These are phyloP conservation scores for Spathaspora boniae DNA, from an alignment of 805 yeast genomes.

Conservation along the genomic window DNA sequence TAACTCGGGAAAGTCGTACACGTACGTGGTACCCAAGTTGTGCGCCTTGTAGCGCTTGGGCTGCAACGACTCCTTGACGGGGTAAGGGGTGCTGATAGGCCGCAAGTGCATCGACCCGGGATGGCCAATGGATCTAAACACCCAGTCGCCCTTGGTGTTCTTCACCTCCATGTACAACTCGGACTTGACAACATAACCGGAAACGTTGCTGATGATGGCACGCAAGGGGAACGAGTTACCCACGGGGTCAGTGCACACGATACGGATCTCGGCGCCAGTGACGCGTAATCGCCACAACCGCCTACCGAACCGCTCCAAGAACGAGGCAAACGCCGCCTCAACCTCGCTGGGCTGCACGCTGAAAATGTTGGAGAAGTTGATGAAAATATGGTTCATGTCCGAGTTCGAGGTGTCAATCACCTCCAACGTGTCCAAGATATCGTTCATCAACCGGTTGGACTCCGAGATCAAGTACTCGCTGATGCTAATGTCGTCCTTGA, in stretches of 20 bases:
- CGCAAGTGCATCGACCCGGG: slow-evolving; percentile 98
- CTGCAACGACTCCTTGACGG: slow-evolving; percentile 96
- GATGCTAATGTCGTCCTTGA: slow-evolving; percentile 88
- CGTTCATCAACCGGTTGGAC: slow-evolving; percentile 93
- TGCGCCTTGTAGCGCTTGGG: slow-evolving; percentile 99
- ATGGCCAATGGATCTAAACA: slow-evolving; percentile 89
- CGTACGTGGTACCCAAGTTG: slow-evolving; percentile 96
- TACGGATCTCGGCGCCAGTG: slow-evolving; percentile 96
- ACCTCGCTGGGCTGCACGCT: slow-evolving; percentile 93
- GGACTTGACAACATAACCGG: slow-evolving; percentile 95
- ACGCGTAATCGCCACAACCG: slow-evolving; percentile 95
- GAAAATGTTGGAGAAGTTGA: slow-evolving; percentile 94
- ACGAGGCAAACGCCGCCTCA: slow-evolving; percentile 96
- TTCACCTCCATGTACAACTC: slow-evolving; percentile 93
- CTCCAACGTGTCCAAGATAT: slow-evolving; percentile 91
- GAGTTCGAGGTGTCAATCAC: slow-evolving; percentile 92
- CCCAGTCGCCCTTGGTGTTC: slow-evolving; percentile 93
- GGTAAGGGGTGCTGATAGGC: slow-evolving; percentile 92
- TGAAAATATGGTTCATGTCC: slow-evolving; percentile 94
- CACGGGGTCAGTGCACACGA: slow-evolving; percentile 85
- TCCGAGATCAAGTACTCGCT: slow-evolving; percentile 94
- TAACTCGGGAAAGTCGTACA: slow-evolving; percentile 97
- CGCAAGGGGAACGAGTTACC: slow-evolving; percentile 94
- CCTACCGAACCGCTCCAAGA: slow-evolving; percentile 95
- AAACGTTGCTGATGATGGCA: slow-evolving; percentile 93